Percentiles rank a stretch among this genome's conserved stretches.
Conservation (phyloP, 1,284 basidiomycete genomes). For the Ceratobasidium sp. region DNA sequence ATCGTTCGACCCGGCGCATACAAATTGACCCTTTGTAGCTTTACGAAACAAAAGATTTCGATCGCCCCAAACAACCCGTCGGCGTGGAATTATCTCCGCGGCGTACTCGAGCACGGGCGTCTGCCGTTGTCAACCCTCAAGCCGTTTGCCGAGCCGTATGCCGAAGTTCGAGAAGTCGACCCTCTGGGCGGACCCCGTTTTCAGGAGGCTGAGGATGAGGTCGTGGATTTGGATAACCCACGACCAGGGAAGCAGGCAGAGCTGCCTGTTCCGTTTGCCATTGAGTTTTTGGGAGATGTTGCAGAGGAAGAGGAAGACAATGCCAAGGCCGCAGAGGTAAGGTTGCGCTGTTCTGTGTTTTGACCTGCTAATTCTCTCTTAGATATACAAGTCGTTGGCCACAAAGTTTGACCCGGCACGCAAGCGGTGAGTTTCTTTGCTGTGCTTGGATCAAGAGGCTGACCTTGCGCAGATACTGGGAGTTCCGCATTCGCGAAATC, state of each 20-base stretch:
- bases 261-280: constrained; percentile 77
- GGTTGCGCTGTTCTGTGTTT: not conserved
- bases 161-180: constrained; percentile 52
- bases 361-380: constrained; percentile 44
- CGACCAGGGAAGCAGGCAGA: constrained; percentile 72
- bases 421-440: constrained; percentile 66
- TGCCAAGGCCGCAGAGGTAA: constrained; percentile 59
- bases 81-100: constrained; percentile 94
- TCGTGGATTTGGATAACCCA: constrained; percentile 80
- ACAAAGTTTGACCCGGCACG: constrained; percentile 79
- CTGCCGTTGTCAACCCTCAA: constrained; percentile 67
- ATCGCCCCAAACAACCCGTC: constrained; percentile 90
- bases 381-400: constrained; percentile 79
- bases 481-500: constrained; percentile 49
- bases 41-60: constrained; percentile 80
- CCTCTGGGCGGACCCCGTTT: constrained; percentile 52
- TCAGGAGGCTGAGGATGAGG: constrained; percentile 39
- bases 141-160: constrained; percentile 74
- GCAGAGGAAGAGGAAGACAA: constrained; percentile 66
- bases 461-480: constrained; percentile 63
- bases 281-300: constrained; percentile 89
- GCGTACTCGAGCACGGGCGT: constrained; percentile 69
- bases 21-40: constrained; percentile 52
- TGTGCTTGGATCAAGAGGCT: constrained; percentile 45
- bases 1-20: constrained; percentile 43